These are phyloP conservation scores for Arabidopsis thaliana DNA, from an alignment of 345 rosid genomes.

Conservation along the genomic window TAIR10.1 NC_003076.8:4189501-4190000, in stretches of 20 bases:
- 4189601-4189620: slow-evolving; percentile 19
- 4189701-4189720: neutral
- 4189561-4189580: slow-evolving; percentile 14
- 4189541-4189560: slow-evolving; percentile 23
- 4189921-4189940: too few species aligned
- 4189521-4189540: neutral
- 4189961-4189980: too few species aligned
- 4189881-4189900: too few species aligned
- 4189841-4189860: too few species aligned
- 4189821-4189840: too few species aligned
- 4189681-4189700: slow-evolving; percentile 8
- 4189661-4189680: slow-evolving; percentile 1
- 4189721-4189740: neutral
- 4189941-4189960: too few species aligned
- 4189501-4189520: neutral
- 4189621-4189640: slow-evolving; percentile 2
- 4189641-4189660: neutral
- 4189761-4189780: neutral
- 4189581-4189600: slow-evolving; percentile 16
- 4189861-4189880: too few species aligned
- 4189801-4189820: neutral
- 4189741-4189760: neutral
- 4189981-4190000: too few species aligned
- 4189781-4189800: neutral
- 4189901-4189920: too few species aligned